phyloP scores from a whole-genome alignment of 805 yeast genomes.

The Barnettozyma sucrosica region DNA sequence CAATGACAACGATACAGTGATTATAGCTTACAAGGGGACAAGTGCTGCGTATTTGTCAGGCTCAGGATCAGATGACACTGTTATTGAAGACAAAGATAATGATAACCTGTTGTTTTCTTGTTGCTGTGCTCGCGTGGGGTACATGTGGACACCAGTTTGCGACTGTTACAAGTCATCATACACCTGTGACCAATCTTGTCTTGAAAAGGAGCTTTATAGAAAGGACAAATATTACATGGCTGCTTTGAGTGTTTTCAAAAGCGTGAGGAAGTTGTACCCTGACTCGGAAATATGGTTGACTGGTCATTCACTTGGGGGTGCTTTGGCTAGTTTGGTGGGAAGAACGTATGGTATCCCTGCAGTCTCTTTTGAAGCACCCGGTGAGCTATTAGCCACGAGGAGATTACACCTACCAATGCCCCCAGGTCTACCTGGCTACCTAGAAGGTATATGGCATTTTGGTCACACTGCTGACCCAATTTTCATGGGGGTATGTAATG shows the following conservation, averaged over 20 bases:
- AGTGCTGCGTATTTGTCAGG: slow-evolving; percentile 75
- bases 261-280: slow-evolving; percentile 65
- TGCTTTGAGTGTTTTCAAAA: slow-evolving; percentile 65
- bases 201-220: slow-evolving; percentile 67
- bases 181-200: slow-evolving; percentile 83
- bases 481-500: slow-evolving; percentile 93
- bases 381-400: slow-evolving; percentile 76
- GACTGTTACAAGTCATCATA: slow-evolving; percentile 83
- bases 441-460: slow-evolving; percentile 88
- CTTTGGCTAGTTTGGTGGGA: slow-evolving; percentile 73
- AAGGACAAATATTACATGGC: slow-evolving; percentile 83
- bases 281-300: slow-evolving; percentile 77
- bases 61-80: slow-evolving; percentile 81
- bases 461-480: slow-evolving; percentile 98
- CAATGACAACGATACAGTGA: slow-evolving; percentile 51
- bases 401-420: slow-evolving; percentile 89
- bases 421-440: slow-evolving; percentile 74
- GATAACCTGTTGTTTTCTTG: slow-evolving; percentile 90
- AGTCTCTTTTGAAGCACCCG: slow-evolving; percentile 90
- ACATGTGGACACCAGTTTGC: slow-evolving; percentile 92
- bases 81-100: slow-evolving; percentile 72
- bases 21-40: slow-evolving; percentile 86
- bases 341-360: slow-evolving; percentile 88
- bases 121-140: slow-evolving; percentile 91
- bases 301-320: slow-evolving; percentile 94